Evolutionary conservation across 1,284 basidiomycete species (phyloP).

Genomic region (Cryptococcus sp.): DNA sequence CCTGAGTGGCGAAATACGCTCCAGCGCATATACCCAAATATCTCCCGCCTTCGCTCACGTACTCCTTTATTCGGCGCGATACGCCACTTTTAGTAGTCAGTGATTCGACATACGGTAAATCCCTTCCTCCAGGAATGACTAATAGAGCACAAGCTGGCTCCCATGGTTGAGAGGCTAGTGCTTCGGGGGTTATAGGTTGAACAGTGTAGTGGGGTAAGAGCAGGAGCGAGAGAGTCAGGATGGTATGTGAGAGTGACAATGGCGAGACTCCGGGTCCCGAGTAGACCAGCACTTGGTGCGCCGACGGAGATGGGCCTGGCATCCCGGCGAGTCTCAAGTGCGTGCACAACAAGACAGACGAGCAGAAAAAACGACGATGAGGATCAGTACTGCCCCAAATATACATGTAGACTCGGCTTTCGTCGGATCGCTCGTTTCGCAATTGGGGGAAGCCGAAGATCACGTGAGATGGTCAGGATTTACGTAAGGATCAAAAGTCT

Average conservation of each 20-base stretch:
- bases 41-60: constrained; percentile 67
- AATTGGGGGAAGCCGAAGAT: not conserved
- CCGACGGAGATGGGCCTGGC: constrained; percentile 41
- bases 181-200: constrained; percentile 63
- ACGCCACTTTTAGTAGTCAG: constrained; percentile 50
- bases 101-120: constrained; percentile 58
- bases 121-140: constrained; percentile 67
- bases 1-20: constrained; percentile 58
- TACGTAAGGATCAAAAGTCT: too few species aligned
- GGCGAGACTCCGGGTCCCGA: constrained; percentile 68
- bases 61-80: constrained; percentile 61
- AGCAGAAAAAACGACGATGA: constrained; percentile 2
- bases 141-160: constrained; percentile 69
- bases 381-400: not conserved
- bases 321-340: constrained; percentile 15
- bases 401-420: not conserved
- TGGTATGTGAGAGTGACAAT: constrained; percentile 61
- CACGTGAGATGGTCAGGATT: not conserved
- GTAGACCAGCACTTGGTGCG: constrained; percentile 71
- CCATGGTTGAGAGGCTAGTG: constrained; percentile 74
- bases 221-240: constrained; percentile 61
- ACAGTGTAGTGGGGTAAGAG: constrained; percentile 76
- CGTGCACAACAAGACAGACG: not conserved
- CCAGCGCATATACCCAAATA: constrained; percentile 68
- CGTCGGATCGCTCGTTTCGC: too few species aligned